phyloP scores from a whole-genome alignment of 2,329 filamentous ascomycete species.

The Fusarium musae region DNA sequence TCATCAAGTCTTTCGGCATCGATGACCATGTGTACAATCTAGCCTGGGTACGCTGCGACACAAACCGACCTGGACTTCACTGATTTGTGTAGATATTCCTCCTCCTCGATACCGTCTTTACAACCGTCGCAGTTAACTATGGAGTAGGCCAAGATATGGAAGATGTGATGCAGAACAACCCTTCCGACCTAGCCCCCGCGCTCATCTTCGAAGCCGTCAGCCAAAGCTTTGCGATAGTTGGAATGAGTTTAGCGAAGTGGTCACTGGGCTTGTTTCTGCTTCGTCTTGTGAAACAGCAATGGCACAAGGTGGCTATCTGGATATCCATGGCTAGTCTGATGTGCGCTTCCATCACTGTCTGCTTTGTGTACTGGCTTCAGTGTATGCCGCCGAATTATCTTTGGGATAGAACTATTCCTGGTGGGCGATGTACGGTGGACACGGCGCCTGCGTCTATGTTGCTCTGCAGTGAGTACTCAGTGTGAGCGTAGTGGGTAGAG shows the following conservation, averaged over 20 bases:
- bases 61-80: not conserved
- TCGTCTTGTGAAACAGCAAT: constrained; percentile 48
- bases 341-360: constrained; percentile 26
- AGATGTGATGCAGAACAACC: constrained; percentile 36
- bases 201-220: constrained; percentile 48
- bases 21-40: constrained; percentile 51
- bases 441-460: constrained; percentile 32
- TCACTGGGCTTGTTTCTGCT: constrained; percentile 54
- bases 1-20: constrained; percentile 47
- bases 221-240: constrained; percentile 52
- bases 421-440: constrained; percentile 32
- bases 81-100: constrained; percentile 36
- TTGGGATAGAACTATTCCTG: constrained; percentile 30
- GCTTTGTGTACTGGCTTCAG: constrained; percentile 32
- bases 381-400: constrained; percentile 36
- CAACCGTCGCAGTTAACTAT: constrained; percentile 44
- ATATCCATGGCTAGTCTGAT: constrained; percentile 40
- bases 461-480: constrained; percentile 32
- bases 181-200: constrained; percentile 38
- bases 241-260: constrained; percentile 53
- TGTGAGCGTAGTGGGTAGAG: accelerated
- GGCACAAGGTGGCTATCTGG: constrained; percentile 53
- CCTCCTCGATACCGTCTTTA: constrained; percentile 49
- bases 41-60: constrained; percentile 23
- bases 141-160: constrained; percentile 50